Evolutionary conservation across 2,329 filamentous ascomycete species (phyloP), one percentile per base, ranked within the genome.

Genomic region (Fusarium oligoseptatum): DNA sequence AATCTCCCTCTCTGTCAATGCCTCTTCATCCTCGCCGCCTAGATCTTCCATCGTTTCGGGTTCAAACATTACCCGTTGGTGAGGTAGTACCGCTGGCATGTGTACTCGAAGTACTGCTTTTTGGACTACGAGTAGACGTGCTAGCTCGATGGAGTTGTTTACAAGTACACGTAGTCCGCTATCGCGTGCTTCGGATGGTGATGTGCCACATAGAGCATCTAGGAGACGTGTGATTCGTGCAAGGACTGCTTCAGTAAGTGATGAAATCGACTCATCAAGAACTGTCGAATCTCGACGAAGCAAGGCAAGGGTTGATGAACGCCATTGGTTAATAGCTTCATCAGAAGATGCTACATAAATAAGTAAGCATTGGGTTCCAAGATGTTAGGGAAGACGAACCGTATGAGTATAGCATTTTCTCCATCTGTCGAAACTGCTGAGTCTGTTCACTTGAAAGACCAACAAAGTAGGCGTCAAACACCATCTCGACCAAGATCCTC

Each of bases 401-500:
- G 39, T 73, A 78, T 17, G 76, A 79, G 58, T 71, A 74, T 9
- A 78, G 39, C 10, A 77, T 64, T 6, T 82, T 78, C 79, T 91
- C 88, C 67, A 87, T 82, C 62, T 87, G 82, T n/a, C 83, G 81
- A 17, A 92, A 83, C 67, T 87, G 86, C 22, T 80, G 78, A 14
- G 87, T 87, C 72, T 89, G 86, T n/a, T 90, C 87, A 17, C 83
- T 82, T 0, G 89, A 85, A 12, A 93, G 81, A 0, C 92, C 92
- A 27, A 91, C 88, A 76, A 92, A 92, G 79, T 93, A 92, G 50
- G 87, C 83, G 39, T 87, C 83, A 76, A 94, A 93, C 48, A 94
- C 83, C 66, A 84, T 86, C 45, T 92, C 89, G 55, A 92, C 88
- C 55, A 94, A 79, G 45, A 92, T 83, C 64, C 83, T 85, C 6